Conservation (phyloP, 192 early-diverging fungal species). For the Backusella westeae region DNA sequence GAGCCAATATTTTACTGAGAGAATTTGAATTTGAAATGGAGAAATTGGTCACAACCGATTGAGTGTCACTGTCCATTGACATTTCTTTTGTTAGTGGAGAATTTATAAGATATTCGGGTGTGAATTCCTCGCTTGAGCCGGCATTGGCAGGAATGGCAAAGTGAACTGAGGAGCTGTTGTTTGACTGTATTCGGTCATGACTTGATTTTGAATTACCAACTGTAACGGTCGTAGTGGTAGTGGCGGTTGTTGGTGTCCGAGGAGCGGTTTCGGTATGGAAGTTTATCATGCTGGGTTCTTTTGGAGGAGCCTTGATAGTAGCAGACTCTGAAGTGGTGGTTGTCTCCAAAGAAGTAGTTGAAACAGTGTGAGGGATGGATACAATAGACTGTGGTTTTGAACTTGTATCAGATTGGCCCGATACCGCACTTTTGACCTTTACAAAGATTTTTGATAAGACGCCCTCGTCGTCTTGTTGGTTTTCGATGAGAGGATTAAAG, state of each 20-base stretch:
- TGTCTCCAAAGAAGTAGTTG: background rate
- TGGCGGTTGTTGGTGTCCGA: conserved; percentile 7
- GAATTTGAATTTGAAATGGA: conserved; percentile 47
- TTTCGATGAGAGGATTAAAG: conserved; percentile 22
- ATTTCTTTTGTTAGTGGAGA: conserved; percentile 24
- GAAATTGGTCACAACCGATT: conserved; percentile 43
- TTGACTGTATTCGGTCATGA: background rate
- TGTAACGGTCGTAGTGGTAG: conserved; percentile 4
- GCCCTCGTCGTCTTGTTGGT: conserved; percentile 42
- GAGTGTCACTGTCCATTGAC: conserved; percentile 44
- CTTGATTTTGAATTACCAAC: background rate
- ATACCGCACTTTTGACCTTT: conserved; percentile 47
- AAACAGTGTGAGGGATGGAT: conserved; percentile 8
- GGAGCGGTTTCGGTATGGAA: background rate
- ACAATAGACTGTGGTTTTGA: background rate
- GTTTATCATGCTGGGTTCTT: background rate
- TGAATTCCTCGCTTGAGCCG: background rate
- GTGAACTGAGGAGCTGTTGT: background rate
- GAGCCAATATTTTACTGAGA: conserved; percentile 44
- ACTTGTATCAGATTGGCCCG: conserved; percentile 16
- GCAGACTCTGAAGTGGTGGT: background rate
- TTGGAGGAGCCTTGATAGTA: background rate
- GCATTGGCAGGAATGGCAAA: background rate
- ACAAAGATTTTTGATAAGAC: conserved; percentile 57
- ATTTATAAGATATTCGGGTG: conserved; percentile 6